Evolutionary conservation across 495 filamentous ascomycete species (phyloP).

Genomic region (Clavariopsis aquatica): DNA sequence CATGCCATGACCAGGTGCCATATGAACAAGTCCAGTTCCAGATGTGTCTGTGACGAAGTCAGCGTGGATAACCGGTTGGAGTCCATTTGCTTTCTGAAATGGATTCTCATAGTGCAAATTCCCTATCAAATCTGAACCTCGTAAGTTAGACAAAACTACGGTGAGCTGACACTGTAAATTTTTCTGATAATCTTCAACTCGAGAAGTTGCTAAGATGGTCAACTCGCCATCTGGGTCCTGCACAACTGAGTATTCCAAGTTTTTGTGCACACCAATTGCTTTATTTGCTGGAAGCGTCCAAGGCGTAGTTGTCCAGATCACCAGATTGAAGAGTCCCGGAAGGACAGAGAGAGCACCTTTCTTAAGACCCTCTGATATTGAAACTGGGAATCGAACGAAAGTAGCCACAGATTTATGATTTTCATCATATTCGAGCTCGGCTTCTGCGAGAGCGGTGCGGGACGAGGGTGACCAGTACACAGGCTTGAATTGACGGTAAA

Average conservation of each 20-base stretch:
- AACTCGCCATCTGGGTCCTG: conserved; percentile 41
- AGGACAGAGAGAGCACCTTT: conserved; percentile 44
- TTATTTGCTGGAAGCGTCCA: conserved; percentile 96
- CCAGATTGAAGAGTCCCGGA: conserved; percentile 58
- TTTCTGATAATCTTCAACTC: conserved; percentile 24
- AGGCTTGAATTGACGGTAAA: conserved; percentile 86
- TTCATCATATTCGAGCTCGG: conserved; percentile 92
- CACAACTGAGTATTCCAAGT: conserved; percentile 73
- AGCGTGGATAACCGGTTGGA: conserved; percentile 73
- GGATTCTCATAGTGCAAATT: conserved; percentile 64
- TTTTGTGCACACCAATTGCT: conserved; percentile 75
- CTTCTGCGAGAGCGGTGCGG: conserved; percentile 87
- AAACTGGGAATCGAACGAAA: conserved; percentile 76
- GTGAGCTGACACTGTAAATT: conserved; percentile 31
- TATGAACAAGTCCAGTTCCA: conserved; percentile 89
- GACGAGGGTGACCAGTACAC: conserved; percentile 97
- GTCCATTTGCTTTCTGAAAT: conserved; percentile 55
- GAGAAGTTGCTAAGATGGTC: conserved; percentile 27
- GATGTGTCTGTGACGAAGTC: conserved; percentile 84
- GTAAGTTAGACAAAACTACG: conserved; percentile 59
- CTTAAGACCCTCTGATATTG: conserved; percentile 52
- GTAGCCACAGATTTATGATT: conserved; percentile 78
- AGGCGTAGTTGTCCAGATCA: conserved; percentile 97
- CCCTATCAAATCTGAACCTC: conserved; percentile 65
- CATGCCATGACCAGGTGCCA: conserved; percentile 92